phyloP scores from a whole-genome alignment of 2,329 filamentous ascomycete genomes.

The Teratosphaeria destructans region DNA sequence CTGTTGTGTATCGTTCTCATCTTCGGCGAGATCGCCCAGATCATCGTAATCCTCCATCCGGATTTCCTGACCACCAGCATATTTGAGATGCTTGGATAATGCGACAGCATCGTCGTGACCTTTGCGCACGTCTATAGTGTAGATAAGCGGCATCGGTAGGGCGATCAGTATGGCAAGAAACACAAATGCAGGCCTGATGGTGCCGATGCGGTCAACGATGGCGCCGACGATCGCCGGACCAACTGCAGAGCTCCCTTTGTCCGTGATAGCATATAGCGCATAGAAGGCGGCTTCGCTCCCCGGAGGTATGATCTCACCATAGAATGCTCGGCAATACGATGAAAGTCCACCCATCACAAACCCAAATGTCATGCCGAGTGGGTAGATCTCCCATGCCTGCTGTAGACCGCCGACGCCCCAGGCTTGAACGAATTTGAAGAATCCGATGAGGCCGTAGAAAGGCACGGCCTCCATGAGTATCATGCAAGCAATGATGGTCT shows the following conservation, averaged over 20 bases:
- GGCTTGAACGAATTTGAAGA: slow-evolving; percentile 64
- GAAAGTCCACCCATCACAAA: slow-evolving; percentile 85
- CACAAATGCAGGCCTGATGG: slow-evolving; percentile 58
- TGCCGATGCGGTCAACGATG: slow-evolving; percentile 63
- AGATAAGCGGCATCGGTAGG: slow-evolving; percentile 73
- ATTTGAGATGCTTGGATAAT: slow-evolving; percentile 12
- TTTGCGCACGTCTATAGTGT: slow-evolving; percentile 68
- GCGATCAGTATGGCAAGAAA: slow-evolving; percentile 77
- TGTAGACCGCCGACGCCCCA: slow-evolving; percentile 75
- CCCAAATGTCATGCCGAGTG: slow-evolving; percentile 79
- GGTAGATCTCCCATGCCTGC: slow-evolving; percentile 94
- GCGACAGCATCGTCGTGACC: slow-evolving; percentile 33
- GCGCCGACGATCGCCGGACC: slow-evolving; percentile 87
- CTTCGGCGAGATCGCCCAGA: background rate
- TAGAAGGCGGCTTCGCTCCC: slow-evolving; percentile 95
- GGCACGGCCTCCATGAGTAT: slow-evolving; percentile 85
- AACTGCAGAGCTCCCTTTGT: slow-evolving; percentile 90
- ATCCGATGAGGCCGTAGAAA: slow-evolving; percentile 82
- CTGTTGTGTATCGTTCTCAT: background rate
- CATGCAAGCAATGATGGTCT: slow-evolving; percentile 89
- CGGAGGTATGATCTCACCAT: slow-evolving; percentile 84
- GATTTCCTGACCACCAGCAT: background rate
- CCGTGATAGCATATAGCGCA: slow-evolving; percentile 91
- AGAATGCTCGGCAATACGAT: slow-evolving; percentile 84
- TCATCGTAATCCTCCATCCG: slow-evolving; percentile 4